phyloP scores from a whole-genome alignment of 352 stramenopile genomes.

The Phytopythium oedochilum region DNA sequence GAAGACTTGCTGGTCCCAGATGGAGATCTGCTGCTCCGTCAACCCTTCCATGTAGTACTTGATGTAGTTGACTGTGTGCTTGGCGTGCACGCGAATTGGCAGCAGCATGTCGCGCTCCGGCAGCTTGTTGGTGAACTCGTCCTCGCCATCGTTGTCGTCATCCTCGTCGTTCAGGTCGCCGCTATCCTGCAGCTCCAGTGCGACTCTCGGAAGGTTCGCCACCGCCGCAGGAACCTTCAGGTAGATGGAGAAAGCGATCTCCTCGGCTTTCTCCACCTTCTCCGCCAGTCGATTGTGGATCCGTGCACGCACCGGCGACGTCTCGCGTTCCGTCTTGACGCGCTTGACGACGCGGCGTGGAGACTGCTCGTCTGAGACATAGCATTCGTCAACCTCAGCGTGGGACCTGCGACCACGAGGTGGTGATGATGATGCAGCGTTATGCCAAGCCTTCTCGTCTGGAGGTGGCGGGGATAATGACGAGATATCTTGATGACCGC shows the following conservation, averaged over 20 bases:
- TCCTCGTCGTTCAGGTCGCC: slow-evolving; percentile 15
- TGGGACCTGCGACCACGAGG: slow-evolving; percentile 13
- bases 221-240: slow-evolving; percentile 57
- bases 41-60: slow-evolving; percentile 83
- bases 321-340: slow-evolving; percentile 31
- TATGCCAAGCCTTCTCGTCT: slow-evolving; percentile 39
- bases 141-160: slow-evolving; percentile 14
- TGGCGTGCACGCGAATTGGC: slow-evolving; percentile 54
- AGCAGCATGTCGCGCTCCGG: slow-evolving; percentile 26
- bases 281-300: slow-evolving; percentile 44
- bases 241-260: slow-evolving; percentile 57
- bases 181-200: slow-evolving; percentile 68
- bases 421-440: too few species aligned
- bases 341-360: slow-evolving; percentile 23
- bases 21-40: slow-evolving; percentile 70
- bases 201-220: slow-evolving; percentile 55
- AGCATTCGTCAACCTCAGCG: slow-evolving; percentile 10
- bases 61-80: slow-evolving; percentile 76
- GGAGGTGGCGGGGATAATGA: slow-evolving; percentile 62
- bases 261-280: slow-evolving; percentile 48
- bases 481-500: slow-evolving; percentile 25
- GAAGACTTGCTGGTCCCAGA: slow-evolving; percentile 78
- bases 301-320: slow-evolving; percentile 47
- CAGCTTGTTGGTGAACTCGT: slow-evolving; percentile 1
- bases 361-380: slow-evolving; percentile 20